Conservation (phyloP, 345 rosid species). For the Geranium rotundifolium region DNA sequence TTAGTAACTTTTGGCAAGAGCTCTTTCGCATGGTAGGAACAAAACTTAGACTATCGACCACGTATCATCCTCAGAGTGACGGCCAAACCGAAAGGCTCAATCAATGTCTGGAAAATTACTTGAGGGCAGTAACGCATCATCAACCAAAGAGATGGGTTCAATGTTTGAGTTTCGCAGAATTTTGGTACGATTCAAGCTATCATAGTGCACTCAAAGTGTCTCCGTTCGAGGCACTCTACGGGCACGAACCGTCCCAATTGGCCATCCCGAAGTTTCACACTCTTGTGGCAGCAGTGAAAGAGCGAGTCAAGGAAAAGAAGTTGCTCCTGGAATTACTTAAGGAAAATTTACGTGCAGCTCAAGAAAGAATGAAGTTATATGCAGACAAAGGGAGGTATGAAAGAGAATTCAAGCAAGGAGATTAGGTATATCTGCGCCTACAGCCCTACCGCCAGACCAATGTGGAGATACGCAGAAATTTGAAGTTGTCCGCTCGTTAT, state of each 20-base stretch:
- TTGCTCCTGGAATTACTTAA: too few relatives aligned
- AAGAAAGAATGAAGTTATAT: too few relatives aligned
- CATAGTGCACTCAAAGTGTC: neutral
- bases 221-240: neutral
- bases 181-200: neutral
- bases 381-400: too few relatives aligned
- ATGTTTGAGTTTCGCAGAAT: neutral
- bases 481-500: too few relatives aligned
- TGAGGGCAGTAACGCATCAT: neutral
- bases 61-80: neutral
- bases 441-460: too few relatives aligned
- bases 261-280: too few relatives aligned
- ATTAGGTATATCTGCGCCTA: too few relatives aligned
- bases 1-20: neutral
- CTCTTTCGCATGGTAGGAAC: neutral
- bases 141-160: neutral
- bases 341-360: too few relatives aligned
- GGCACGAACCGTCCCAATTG: neutral
- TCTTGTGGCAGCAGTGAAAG: too few relatives aligned
- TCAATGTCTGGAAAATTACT: neutral
- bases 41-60: neutral
- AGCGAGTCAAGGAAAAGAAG: too few relatives aligned
- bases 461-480: too few relatives aligned
- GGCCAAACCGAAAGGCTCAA: slow-evolving; percentile 1
- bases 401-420: too few relatives aligned